phyloP scores from a whole-genome alignment of 805 yeast genomes.

The Kodamaea hsintzibuensis region DNA sequence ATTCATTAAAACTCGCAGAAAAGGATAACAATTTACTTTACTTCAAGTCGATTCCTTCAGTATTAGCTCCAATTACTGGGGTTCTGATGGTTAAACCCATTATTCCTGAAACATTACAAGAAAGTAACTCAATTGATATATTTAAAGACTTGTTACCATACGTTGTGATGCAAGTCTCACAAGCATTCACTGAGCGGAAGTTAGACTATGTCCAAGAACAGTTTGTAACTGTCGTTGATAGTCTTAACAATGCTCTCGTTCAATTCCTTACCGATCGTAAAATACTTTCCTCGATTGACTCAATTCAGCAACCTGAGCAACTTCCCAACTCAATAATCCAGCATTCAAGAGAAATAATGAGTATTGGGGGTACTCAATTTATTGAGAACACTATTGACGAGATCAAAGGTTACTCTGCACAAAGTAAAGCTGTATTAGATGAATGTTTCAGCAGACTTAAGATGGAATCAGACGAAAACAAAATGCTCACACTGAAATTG shows the following conservation, averaged over 20 bases:
- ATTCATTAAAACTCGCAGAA: slow-evolving; percentile 55
- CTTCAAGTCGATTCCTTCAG: slow-evolving; percentile 60
- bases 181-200: slow-evolving; percentile 68
- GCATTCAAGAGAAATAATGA: slow-evolving; percentile 54
- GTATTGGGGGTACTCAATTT: slow-evolving; percentile 51
- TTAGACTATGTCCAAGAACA: slow-evolving; percentile 51
- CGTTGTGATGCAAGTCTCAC: slow-evolving; percentile 61
- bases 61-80: slow-evolving; percentile 43
- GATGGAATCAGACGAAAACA: slow-evolving; percentile 59
- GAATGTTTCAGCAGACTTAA: slow-evolving; percentile 47
- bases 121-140: slow-evolving; percentile 33
- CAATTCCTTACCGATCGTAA: slow-evolving; percentile 47
- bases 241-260: slow-evolving; percentile 46
- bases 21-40: slow-evolving; percentile 83
- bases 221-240: slow-evolving; percentile 46
- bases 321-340: slow-evolving; percentile 59
- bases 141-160: slow-evolving; percentile 69
- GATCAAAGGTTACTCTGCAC: slow-evolving; percentile 42
- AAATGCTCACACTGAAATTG: slow-evolving; percentile 45
- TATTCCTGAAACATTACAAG: slow-evolving; percentile 30
- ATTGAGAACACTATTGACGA: slow-evolving; percentile 47
- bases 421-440: slow-evolving; percentile 43
- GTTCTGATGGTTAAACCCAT: slow-evolving; percentile 58
- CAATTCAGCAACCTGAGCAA: slow-evolving; percentile 55
- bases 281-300: slow-evolving; percentile 65